These are phyloP conservation scores for Auriculariales sp. DNA, from an alignment of 768 basidiomycete genomes.

Conservation along the genomic window DNA sequence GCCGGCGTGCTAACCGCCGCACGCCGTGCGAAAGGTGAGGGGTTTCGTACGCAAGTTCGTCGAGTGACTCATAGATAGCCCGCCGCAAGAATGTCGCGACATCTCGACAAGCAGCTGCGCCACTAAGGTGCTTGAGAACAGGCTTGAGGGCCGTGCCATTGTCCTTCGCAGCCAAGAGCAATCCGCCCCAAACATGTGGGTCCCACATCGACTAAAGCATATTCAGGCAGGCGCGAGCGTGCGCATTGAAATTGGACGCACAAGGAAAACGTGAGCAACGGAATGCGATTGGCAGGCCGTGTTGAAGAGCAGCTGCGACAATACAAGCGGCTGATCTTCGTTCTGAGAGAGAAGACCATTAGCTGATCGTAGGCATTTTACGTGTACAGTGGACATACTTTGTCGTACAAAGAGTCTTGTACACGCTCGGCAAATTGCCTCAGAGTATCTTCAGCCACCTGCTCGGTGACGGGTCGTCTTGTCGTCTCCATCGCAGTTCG, in stretches of 20 bases:
- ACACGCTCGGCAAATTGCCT: conserved; percentile 41
- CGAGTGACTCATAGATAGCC: background rate
- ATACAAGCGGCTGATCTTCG: conserved; percentile 38
- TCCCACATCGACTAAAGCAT: background rate
- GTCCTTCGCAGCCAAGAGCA: conserved; percentile 41
- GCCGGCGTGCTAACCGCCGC: too few relatives aligned
- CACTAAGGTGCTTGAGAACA: conserved; percentile 23
- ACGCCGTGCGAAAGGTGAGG: too few relatives aligned
- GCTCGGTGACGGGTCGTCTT: conserved; percentile 45
- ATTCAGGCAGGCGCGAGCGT: background rate
- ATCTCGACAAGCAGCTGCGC: background rate
- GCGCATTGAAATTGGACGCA: conserved; percentile 19
- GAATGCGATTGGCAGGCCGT: conserved; percentile 50
- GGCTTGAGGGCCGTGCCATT: conserved; percentile 32
- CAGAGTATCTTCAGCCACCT: conserved; percentile 33
- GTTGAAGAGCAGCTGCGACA: conserved; percentile 48
- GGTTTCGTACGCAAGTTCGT: background rate
- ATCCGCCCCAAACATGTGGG: conserved; percentile 25
- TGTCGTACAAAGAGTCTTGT: conserved; percentile 37
- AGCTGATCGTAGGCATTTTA: conserved; percentile 4
- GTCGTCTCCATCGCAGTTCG: conserved; percentile 39
- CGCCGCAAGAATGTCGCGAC: background rate
- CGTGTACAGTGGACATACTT: conserved; percentile 25
- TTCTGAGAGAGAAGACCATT: conserved; percentile 20
- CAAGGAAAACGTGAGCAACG: conserved; percentile 29